Conservation (phyloP, 2,329 filamentous ascomycete genomes). For the Claviceps lovelessii region DNA sequence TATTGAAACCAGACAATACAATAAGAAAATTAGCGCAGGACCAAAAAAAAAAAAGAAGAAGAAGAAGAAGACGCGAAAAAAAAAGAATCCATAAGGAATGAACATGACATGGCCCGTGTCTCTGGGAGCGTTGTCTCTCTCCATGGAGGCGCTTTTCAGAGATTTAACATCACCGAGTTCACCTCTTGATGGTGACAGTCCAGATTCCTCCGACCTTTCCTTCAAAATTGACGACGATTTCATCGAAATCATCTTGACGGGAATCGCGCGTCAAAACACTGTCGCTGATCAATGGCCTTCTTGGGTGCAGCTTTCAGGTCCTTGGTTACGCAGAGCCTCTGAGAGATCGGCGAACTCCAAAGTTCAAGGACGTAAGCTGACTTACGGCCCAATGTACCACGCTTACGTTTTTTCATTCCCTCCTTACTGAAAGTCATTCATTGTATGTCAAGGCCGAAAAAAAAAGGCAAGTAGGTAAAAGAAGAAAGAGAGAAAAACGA, state of each 20-base stretch:
- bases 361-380: background rate
- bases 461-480: too few species aligned
- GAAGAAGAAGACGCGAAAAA: too few species aligned
- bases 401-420: background rate
- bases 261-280: too few species aligned
- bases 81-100: background rate
- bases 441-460: too few species aligned
- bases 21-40: background rate
- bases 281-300: too few species aligned
- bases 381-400: background rate
- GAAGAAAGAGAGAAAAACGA: too few species aligned
- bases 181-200: background rate
- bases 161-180: background rate
- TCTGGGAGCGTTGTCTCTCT: background rate
- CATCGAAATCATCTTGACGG: background rate
- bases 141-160: background rate
- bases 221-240: background rate
- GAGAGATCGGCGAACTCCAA: background rate
- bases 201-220: background rate
- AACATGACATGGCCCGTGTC: background rate
- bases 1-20: background rate
- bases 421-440: background rate
- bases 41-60: background rate
- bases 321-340: too few species aligned
- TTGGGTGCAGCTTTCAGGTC: too few species aligned